Evolutionary conservation across 257 asterid genomes (phyloP).

Genomic region (Euphrasia confusa): DNA sequence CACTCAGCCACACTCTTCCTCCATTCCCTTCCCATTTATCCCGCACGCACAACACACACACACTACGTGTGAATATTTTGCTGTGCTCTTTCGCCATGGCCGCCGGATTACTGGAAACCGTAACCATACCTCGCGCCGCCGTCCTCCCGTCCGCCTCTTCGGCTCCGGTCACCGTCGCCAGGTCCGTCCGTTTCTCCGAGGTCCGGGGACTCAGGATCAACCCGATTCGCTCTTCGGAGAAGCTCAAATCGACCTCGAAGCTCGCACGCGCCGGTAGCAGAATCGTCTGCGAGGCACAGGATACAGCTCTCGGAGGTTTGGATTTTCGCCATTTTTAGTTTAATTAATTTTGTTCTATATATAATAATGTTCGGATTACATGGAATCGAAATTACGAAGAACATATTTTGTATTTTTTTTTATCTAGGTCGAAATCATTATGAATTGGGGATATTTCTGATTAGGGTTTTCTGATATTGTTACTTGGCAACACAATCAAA

Average conservation of each 20-base stretch:
- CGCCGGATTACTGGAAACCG: constrained; percentile 49
- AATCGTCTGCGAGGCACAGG: constrained; percentile 65
- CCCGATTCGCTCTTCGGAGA: constrained; percentile 39
- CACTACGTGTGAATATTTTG: not conserved
- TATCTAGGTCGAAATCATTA: not conserved
- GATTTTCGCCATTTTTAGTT: not conserved
- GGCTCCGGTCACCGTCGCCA: constrained; percentile 37
- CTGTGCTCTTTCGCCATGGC: constrained; percentile 44
- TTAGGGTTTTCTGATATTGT: no score
- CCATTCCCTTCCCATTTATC: not conserved
- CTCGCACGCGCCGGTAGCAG: constrained; percentile 39
- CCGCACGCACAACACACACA: not conserved
- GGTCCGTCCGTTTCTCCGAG: constrained; percentile 46
- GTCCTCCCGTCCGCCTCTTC: constrained; percentile 47
- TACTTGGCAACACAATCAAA: no score
- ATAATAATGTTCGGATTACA: not conserved
- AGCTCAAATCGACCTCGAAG: constrained; percentile 34
- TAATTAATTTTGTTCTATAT: not conserved
- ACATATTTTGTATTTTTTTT: not conserved
- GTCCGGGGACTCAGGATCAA: constrained; percentile 67
- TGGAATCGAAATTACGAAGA: not conserved
- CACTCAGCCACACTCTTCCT: not conserved
- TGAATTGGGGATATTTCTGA: not conserved
- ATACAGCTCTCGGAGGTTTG: constrained; percentile 61
- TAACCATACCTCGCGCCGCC: constrained; percentile 59